Base-by-base conservation (phyloP, 2,329 filamentous ascomycete species). In the Microascus cirrosus region DNA sequence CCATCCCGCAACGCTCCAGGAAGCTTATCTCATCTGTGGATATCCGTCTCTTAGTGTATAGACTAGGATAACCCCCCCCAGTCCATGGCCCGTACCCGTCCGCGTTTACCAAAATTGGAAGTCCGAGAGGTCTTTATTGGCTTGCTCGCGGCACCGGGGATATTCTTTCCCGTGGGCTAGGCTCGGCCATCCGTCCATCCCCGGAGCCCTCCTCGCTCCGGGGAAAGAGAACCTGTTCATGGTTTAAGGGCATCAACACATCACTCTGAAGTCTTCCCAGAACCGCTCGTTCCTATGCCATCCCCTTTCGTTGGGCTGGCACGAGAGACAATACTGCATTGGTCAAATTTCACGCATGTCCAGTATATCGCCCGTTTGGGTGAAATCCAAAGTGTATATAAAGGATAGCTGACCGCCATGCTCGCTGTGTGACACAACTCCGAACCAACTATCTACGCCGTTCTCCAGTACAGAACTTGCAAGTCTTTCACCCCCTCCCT, bases 401-500 rank as follows among this genome's bases (percentile, higher is more conserved):
- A 45, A 45, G 28, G 50, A 53, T 18, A 53, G 53, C 6, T 28
- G 8, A 50, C 45, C 45, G 22, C 45, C 22, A 22, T 50, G 22
- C 45, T 50, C 45, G n/a, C 45, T 50, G 20, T 10, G 8, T 48
- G 20, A 48, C 36, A n/a, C 39, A 45, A 45, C 39, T 45, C 18
- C 39, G 7, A 45, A 45, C 8, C 39, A 7, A n/a, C 39, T 20
- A 2, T 6, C 52, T 18, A 8, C 11, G 24, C 20, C 22, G 6
- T 25, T 35, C 34, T 18, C 54, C 15, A 18, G 20, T 10, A 3
- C 32, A 24, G 22, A n/a, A 42, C 24, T 53, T 68, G 63, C n/a
- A 11, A 24, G 24, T 8, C 39, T n/a, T 15, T 56, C 53, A 83
- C 10, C 81, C 83, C 61, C 83, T 71, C 12, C 81, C 84, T 8